These are phyloP conservation scores for Aspergillus bombycis DNA, from an alignment of 2,329 filamentous ascomycete genomes.

Conservation along the genomic window DNA sequence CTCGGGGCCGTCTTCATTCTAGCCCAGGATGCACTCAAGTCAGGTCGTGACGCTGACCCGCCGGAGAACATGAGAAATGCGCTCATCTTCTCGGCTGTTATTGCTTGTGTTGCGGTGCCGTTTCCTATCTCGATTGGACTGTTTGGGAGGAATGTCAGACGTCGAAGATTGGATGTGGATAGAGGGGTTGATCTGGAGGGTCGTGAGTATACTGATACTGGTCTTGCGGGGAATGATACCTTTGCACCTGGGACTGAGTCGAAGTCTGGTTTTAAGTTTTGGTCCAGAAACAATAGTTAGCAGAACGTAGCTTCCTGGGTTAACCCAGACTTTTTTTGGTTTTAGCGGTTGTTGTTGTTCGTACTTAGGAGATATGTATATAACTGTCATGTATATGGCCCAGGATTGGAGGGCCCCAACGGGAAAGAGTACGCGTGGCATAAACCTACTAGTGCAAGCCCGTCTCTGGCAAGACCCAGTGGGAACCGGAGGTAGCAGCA, in stretches of 20 bases:
- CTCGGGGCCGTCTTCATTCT: conserved; percentile 84
- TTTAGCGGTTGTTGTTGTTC: background rate
- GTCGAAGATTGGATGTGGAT: conserved; percentile 46
- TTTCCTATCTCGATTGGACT: conserved; percentile 70
- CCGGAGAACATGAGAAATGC: conserved; percentile 73
- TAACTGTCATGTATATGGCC: background rate
- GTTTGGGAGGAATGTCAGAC: conserved; percentile 60
- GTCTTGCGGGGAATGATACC: background rate
- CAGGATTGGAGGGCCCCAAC: background rate
- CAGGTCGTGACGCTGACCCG: conserved; percentile 55
- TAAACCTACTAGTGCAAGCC: background rate
- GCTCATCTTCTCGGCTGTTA: conserved; percentile 76
- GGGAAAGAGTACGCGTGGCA: background rate
- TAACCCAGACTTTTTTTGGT: background rate
- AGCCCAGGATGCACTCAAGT: conserved; percentile 72
- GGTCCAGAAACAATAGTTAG: background rate
- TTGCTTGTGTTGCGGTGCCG: conserved; percentile 68
- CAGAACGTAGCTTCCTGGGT: background rate
- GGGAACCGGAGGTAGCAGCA: background rate
- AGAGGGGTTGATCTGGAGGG: conserved; percentile 28
- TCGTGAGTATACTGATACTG: background rate
- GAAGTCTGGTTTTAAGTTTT: conserved; percentile 7
- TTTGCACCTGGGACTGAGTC: background rate
- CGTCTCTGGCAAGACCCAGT: background rate
- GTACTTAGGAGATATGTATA: background rate